Evolutionary conservation across 2,329 filamentous ascomycete species (phyloP), one percentile per base, ranked within the genome.

Genomic region (Botrytis squamosa): DNA sequence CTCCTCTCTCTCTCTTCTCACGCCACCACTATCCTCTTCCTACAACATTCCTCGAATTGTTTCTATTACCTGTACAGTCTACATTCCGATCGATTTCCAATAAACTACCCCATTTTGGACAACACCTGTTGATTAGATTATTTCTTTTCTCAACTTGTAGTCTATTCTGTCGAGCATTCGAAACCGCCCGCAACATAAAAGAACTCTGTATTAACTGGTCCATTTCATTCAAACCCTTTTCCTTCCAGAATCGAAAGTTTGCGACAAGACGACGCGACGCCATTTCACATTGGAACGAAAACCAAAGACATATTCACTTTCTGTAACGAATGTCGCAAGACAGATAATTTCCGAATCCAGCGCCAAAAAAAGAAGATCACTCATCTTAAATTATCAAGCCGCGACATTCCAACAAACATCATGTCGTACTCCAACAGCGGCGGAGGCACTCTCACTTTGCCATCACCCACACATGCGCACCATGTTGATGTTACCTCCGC

Each of bases 391-490:
- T 72, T 67, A 38, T 67, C n/a, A 42, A 74, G 57, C 74, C 73
- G 73, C 74, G 74, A 68, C 77, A 78, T 80, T 78, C 76, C 77
- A 78, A 67, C 70, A 44, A 52, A 49, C 46, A 71, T 74, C 80
- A 89, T 90, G 88, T 86, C 88, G 77, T 90, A 88, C 82, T 86
- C 86, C 69, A 88, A 86, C 80, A 84, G 84, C 78, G 85, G 86
- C 74, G 92, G 93, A 81, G 93, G 93, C 80, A 95, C 93, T 74
- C 87, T 97, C 79, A 94, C 96, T 80, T 87, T 97, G 79, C 91
- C 94, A 77, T 97, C 95, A 75, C 95, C 95, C 74, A 95, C 93
- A 66, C 91, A 93, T 80, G 89, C 90, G 75, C 93, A 93, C 82
- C 91, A 93, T 83, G 92, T 95, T 79, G 93, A 97, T 84, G 90